These are phyloP conservation scores for Trichoderma harzianum DNA, from an alignment of 2,329 filamentous ascomycete genomes.

Conservation along the genomic window DNA sequence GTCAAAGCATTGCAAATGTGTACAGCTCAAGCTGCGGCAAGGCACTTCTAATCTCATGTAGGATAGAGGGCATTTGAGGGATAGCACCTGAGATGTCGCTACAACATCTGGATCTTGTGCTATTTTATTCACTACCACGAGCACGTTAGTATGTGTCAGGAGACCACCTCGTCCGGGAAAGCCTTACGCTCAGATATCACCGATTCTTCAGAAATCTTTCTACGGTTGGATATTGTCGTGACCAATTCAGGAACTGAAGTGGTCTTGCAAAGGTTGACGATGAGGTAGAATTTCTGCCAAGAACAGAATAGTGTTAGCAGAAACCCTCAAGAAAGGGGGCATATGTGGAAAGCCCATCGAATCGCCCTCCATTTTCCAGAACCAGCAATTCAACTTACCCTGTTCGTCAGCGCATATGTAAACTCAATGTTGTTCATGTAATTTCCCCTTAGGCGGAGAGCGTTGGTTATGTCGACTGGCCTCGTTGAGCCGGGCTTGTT, in stretches of 20 bases:
- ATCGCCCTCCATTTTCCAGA: neutral
- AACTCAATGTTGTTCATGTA: conserved; percentile 79
- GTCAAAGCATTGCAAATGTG: conserved; percentile 93
- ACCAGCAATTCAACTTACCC: conserved; percentile 44
- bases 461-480: conserved; percentile 83
- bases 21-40: conserved; percentile 74
- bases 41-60: conserved; percentile 78
- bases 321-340: neutral
- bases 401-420: conserved; percentile 87
- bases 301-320: conserved; percentile 20
- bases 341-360: neutral
- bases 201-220: conserved; percentile 72
- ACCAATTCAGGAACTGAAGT: conserved; percentile 71
- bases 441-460: conserved; percentile 64
- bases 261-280: conserved; percentile 71
- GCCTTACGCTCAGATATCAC: conserved; percentile 80
- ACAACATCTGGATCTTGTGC: conserved; percentile 86
- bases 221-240: conserved; percentile 59
- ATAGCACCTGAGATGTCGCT: conserved; percentile 82
- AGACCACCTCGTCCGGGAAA: neutral
- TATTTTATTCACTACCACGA: conserved; percentile 65
- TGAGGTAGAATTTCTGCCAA: conserved; percentile 66
- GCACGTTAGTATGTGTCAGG: neutral
- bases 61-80: conserved; percentile 87
- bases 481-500: conserved; percentile 94